Base-by-base conservation (phyloP, 2,329 filamentous ascomycete genomes). In the Blastomyces emzantsi region DNA sequence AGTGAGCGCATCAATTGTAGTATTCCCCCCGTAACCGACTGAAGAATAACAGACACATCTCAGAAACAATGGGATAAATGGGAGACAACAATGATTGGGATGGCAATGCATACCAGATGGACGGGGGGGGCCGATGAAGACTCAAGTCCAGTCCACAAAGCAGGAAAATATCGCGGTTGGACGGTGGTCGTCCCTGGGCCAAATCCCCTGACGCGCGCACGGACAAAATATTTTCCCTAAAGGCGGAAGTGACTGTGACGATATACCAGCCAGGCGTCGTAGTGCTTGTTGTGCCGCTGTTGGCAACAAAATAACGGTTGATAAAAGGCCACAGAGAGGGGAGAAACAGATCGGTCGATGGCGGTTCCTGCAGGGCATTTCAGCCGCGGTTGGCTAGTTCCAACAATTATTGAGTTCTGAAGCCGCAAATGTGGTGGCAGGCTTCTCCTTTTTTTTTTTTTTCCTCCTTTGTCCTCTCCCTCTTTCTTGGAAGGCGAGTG, bases 1-100 rank as follows among this genome's bases (percentile, higher is more conserved):
- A 58, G 55, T 19, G 25, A 43, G 9, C 36, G 30, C 36, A 58
- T 58, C 36, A 58, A 58, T 58, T 58, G 36, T n/a, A 17, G 54
- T 36, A 43, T 41, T 25, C 36, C 25, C 36, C 25, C 22, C n/a
- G 36, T 41, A 43, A 28, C 9, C 15, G 22, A 22, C 19, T 19
- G 19, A 25, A 11, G 45, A 54, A 33, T 19, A 30, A 33, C 11
- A 33, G 19, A 19, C 30, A 17, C 30, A 54, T 33, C 28, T 54
- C 51, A 33, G 25, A 33, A 33, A 54, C 25, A 33, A 30, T 5
- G 15, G 41, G 22, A 51, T 5, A 47, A 51, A 51, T 28, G 22
- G 49, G 11, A 13, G 15, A 1, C 11, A 51, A 28, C 22, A 22
- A 30, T 30, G 11, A 1, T 47, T 30, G 25, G 49, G 49, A 13